Conservation (phyloP, 805 yeast genomes). For the Candida palmyrensis region DNA sequence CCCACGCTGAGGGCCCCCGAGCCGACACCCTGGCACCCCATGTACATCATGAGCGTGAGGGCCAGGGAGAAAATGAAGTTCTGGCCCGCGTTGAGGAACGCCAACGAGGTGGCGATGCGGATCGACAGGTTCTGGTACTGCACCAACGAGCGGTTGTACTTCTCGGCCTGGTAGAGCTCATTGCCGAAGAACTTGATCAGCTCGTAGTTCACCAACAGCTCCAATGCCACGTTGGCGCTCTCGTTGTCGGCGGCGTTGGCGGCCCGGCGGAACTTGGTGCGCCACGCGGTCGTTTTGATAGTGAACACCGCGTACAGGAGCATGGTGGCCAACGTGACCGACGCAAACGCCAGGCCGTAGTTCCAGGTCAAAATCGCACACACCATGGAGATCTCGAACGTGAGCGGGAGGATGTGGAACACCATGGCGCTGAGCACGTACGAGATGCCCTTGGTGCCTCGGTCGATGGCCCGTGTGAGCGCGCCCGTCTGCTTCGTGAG, state of each 20-base stretch:
- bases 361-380: conserved; percentile 92
- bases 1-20: conserved; percentile 83
- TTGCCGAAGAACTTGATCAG: conserved; percentile 93
- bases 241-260: conserved; percentile 90
- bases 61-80: conserved; percentile 81
- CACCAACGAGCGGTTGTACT: conserved; percentile 70
- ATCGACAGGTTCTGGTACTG: conserved; percentile 71
- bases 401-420: conserved; percentile 91
- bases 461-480: conserved; percentile 88
- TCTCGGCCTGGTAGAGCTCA: conserved; percentile 71
- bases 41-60: conserved; percentile 93
- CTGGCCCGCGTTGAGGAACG: conserved; percentile 76
- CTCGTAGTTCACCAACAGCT: conserved; percentile 90
- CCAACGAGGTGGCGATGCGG: conserved; percentile 79
- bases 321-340: conserved; percentile 85
- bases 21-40: conserved; percentile 95
- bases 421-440: conserved; percentile 94
- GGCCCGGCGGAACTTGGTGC: conserved; percentile 83
- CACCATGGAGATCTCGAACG: conserved; percentile 88
- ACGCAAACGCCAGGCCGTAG: conserved; percentile 85
- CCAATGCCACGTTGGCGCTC: conserved; percentile 93
- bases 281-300: conserved; percentile 90
- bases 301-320: conserved; percentile 83
- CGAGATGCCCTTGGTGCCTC: conserved; percentile 96
- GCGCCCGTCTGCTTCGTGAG: conserved; percentile 93